Percentiles rank a stretch among this genome's conserved stretches.
Evolutionary conservation across 2,329 filamentous ascomycete genomes (phyloP).

Genomic region (Rhexocercosporidium sp.): DNA sequence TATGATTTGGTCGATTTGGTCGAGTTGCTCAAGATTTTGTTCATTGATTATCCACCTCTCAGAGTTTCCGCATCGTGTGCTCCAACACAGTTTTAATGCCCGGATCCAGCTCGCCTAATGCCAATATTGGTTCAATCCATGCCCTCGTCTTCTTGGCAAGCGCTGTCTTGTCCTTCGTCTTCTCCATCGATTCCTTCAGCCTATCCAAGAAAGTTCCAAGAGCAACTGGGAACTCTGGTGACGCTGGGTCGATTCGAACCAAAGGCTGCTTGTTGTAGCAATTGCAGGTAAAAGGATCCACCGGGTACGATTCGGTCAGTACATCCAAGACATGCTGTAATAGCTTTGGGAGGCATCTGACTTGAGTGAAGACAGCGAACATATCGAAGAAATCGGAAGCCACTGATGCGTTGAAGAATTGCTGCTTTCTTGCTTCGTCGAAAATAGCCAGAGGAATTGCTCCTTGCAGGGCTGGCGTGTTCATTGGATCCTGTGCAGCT

Average conservation of each 20-base stretch:
- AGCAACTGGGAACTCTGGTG: slow-evolving; percentile 74
- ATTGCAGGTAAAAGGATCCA: slow-evolving; percentile 66
- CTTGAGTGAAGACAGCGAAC: slow-evolving; percentile 70
- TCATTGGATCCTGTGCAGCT: slow-evolving; percentile 43
- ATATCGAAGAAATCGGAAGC: slow-evolving; percentile 82
- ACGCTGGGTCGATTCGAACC: slow-evolving; percentile 65
- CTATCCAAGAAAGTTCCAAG: slow-evolving; percentile 68
- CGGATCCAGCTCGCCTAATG: slow-evolving; percentile 56
- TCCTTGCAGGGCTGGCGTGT: slow-evolving; percentile 85
- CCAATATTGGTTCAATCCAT: slow-evolving; percentile 62
- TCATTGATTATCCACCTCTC: background rate
- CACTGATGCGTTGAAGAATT: slow-evolving; percentile 68
- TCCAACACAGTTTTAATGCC: slow-evolving; percentile 60
- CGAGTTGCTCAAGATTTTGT: background rate
- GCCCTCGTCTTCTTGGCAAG: slow-evolving; percentile 54
- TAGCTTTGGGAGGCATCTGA: slow-evolving; percentile 69
- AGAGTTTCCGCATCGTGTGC: slow-evolving; percentile 46
- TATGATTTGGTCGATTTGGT: background rate
- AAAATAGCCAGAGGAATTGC: slow-evolving; percentile 94
- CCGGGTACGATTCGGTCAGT: slow-evolving; percentile 64
- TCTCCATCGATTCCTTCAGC: slow-evolving; percentile 58
- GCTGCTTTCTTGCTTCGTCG: slow-evolving; percentile 80
- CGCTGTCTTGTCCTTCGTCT: slow-evolving; percentile 50
- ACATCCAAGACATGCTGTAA: slow-evolving; percentile 74
- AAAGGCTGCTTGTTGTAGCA: slow-evolving; percentile 76